phyloP scores from a whole-genome alignment of 306 rosid species.

The Lathyrus oleraceus region DNA sequence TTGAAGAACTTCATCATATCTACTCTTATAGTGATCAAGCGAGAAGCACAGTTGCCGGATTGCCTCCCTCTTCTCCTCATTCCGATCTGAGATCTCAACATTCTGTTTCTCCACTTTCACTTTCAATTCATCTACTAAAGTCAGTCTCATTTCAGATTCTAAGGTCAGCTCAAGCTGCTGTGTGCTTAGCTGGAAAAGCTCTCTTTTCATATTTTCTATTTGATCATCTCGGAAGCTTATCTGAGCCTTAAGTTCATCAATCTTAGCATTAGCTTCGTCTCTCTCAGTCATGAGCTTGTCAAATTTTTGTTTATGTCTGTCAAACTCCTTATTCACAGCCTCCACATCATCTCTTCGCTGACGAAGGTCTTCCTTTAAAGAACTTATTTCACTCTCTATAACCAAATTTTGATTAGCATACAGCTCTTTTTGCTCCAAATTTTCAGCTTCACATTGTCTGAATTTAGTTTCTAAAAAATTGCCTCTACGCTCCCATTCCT shows the following conservation, averaged over 20 bases:
- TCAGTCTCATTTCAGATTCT: constrained; percentile 46
- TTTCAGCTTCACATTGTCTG: constrained; percentile 49
- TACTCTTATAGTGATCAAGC: constrained; percentile 70
- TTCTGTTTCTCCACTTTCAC: constrained; percentile 40
- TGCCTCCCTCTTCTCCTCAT: constrained; percentile 88
- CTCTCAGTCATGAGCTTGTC: constrained; percentile 65
- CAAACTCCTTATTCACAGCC: constrained; percentile 60
- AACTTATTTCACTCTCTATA: constrained; percentile 52
- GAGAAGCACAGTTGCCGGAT: constrained; percentile 87
- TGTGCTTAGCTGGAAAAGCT: constrained; percentile 36
- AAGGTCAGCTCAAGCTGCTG: constrained; percentile 47
- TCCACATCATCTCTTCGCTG: constrained; percentile 49
- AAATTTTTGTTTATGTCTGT: constrained; percentile 49
- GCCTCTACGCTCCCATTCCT: constrained; percentile 47
- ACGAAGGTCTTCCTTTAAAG: constrained; percentile 55
- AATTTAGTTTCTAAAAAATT: constrained; percentile 38
- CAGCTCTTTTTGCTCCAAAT: constrained; percentile 46
- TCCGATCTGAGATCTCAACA: constrained; percentile 55
- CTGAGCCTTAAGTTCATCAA: constrained; percentile 54
- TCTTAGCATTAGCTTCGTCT: constrained; percentile 51
- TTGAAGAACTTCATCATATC: constrained; percentile 73
- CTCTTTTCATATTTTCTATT: constrained; percentile 53
- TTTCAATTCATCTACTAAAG: constrained; percentile 9
- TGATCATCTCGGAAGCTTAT: constrained; percentile 52
- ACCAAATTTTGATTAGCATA: constrained; percentile 46